Base-by-base conservation (phyloP, 2,329 filamentous ascomycete genomes). In the Xylariales sp. region DNA sequence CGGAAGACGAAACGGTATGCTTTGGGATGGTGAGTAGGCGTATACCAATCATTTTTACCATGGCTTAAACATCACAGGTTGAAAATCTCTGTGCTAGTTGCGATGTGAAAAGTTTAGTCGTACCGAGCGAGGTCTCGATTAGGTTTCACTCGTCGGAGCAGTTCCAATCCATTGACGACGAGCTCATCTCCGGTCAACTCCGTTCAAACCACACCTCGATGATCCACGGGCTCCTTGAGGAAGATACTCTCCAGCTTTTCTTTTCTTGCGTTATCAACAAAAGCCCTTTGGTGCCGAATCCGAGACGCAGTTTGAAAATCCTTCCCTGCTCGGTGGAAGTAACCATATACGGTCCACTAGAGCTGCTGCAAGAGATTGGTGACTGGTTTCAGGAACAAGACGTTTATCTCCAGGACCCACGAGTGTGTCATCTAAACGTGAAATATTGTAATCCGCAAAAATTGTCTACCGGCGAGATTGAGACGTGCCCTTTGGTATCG, bases 361-460 rank as follows among this genome's bases (percentile, higher is more conserved):
- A 73, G 0, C 41, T 79, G 5, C 74, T 75, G 2, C 74, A 78
- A 0, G 75, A 78, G 1, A 69, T 81, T 3, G 75, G 75, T 0
- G 10, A 23, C 1, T 81, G 73, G 70, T 76, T 80, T 34, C 72
- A 80, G 6, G 67, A 77, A 0, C 72, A 76, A 23, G 73, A 78
- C 0, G 49, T 79, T 0, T 80, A 76, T 54, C 67, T 81, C 0
- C 80, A 81, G 18, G 80, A 81, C 50, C 79, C 80, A 1, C 43
- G 52, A 5, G 62, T 66, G 0, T 79, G 77, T 3, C 63, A 77
- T 39, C 32, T 50, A 0, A 65, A 80, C 18, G 73, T 72, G 0
- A 69, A 12, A 46, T 81, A 81, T 54, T 77, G 73, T 56, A 81
- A 81, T 39, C 80, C 80, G 3, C 80, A 81, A n/a, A 69, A 76